Percentiles rank a stretch among this genome's conserved stretches.
Evolutionary conservation across 352 stramenopile species (phyloP).

Genomic region (Thalassiosira hispida): DNA sequence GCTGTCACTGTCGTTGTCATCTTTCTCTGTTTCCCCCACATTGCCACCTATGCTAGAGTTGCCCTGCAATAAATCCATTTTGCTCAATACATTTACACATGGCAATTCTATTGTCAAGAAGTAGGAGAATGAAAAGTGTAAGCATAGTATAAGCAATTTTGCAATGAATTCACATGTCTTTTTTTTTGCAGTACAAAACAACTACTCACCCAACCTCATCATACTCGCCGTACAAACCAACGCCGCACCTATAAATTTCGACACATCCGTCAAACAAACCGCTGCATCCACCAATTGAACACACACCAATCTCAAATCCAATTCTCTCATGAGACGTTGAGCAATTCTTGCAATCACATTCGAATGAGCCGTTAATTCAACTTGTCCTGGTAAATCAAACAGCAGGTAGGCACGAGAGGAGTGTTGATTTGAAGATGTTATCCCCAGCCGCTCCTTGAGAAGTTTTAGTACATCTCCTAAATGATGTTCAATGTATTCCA

Average conservation of each 20-base stretch:
- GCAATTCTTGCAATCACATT: constrained; percentile 78
- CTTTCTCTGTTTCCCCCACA: constrained; percentile 15
- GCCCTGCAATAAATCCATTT: constrained; percentile 83
- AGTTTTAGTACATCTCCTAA: constrained; percentile 94
- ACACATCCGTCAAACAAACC: constrained; percentile 89
- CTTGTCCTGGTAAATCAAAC: constrained; percentile 96
- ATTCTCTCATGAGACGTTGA: constrained; percentile 64
- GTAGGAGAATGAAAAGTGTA: no score
- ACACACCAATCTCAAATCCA: constrained; percentile 81
- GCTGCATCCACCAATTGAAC: constrained; percentile 88
- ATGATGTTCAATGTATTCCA: constrained; percentile 91
- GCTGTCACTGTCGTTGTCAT: constrained; percentile 18
- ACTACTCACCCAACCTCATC: constrained; percentile 89
- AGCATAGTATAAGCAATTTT: no score
- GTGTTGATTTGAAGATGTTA: background rate
- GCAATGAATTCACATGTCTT: no score
- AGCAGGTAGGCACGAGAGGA: constrained; percentile 91
- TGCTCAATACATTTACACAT: constrained; percentile 87
- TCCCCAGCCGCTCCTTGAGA: constrained; percentile 88
- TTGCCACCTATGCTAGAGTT: background rate
- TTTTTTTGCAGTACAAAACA: background rate
- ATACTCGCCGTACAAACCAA: constrained; percentile 97
- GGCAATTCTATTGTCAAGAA: constrained; percentile 87
- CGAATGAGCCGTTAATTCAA: constrained; percentile 88
- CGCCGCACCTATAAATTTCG: constrained; percentile 97